Conservation (phyloP, 2,329 filamentous ascomycete species). For the Fusarium irregulare region DNA sequence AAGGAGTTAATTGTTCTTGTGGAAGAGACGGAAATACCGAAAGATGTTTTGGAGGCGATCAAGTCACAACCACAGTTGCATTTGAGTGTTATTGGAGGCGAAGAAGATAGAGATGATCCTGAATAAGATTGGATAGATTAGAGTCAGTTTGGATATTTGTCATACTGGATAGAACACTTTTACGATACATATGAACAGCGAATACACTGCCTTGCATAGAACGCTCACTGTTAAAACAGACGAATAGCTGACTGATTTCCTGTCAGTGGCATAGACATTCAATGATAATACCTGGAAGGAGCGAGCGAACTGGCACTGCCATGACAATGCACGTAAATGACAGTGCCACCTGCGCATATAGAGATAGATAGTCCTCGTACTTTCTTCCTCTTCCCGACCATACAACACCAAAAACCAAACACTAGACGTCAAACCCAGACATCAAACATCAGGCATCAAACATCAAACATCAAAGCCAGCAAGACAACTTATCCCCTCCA, state of each 20-base stretch:
- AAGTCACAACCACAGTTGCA: slow-evolving; percentile 48
- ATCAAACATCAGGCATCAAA: too few species aligned
- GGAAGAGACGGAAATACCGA: slow-evolving; percentile 50
- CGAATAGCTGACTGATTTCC: rapidly evolving
- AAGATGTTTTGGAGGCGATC: slow-evolving; percentile 51
- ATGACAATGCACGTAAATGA: rapidly evolving
- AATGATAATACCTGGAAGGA: background rate
- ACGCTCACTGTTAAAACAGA: background rate
- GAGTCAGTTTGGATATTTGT: background rate
- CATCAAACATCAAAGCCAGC: background rate
- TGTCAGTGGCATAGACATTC: background rate
- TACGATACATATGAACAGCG: background rate
- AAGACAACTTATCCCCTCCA: background rate
- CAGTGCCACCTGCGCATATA: background rate
- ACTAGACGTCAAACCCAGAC: too few species aligned
- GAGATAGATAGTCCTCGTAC: background rate
- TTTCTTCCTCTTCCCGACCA: background rate
- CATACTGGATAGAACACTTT: background rate
- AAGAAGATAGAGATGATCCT: slow-evolving; percentile 14
- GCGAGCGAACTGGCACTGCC: background rate
- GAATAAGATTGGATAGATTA: background rate
- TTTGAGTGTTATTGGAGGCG: slow-evolving; percentile 49
- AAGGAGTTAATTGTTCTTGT: slow-evolving; percentile 53
- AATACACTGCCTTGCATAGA: background rate
- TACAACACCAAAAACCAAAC: too few species aligned